Conservation (phyloP, 2,329 filamentous ascomycete genomes). For the Penicillium nordicum region DNA sequence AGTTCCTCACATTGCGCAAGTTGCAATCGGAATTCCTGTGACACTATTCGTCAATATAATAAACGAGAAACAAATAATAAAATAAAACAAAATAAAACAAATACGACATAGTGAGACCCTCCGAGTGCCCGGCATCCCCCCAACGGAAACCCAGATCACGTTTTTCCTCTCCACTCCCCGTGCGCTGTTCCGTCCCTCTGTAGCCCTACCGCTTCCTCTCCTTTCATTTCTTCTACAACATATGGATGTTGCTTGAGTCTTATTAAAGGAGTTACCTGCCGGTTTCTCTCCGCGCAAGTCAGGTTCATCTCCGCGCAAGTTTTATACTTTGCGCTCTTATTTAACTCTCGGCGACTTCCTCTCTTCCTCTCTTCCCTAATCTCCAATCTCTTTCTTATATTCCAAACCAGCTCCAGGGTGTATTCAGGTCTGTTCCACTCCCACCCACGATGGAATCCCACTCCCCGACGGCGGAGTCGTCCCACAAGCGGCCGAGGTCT, state of each 20-base stretch:
- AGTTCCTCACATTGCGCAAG: not conserved
- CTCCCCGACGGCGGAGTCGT: conserved; percentile 35
- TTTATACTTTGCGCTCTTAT: conserved; percentile 2
- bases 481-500: conserved; percentile 47
- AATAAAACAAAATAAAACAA: not conserved
- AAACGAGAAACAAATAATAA: not conserved
- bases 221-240: not conserved
- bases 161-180: conserved; percentile 13
- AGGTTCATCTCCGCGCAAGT: conserved; percentile 8
- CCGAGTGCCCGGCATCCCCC: not conserved
- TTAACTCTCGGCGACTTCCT: not conserved
- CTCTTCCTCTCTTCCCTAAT: not conserved
- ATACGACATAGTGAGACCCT: not conserved
- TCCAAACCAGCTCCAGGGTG: not conserved
- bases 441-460: conserved; percentile 33
- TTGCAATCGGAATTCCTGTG: not conserved
- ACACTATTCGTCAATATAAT: not conserved
- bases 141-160: conserved; percentile 3
- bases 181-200: conserved; percentile 7
- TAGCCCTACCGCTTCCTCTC: not conserved
- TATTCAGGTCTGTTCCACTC: not conserved
- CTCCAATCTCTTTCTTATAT: not conserved
- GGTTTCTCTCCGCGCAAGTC: conserved; percentile 10
- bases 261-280: not conserved
- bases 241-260: conserved; percentile 7